Percentiles rank a stretch among this genome's conserved stretches.
Evolutionary conservation across 225 moss, liverwort and hornwort genomes (phyloP).

Genomic region (Neckera pumila): DNA sequence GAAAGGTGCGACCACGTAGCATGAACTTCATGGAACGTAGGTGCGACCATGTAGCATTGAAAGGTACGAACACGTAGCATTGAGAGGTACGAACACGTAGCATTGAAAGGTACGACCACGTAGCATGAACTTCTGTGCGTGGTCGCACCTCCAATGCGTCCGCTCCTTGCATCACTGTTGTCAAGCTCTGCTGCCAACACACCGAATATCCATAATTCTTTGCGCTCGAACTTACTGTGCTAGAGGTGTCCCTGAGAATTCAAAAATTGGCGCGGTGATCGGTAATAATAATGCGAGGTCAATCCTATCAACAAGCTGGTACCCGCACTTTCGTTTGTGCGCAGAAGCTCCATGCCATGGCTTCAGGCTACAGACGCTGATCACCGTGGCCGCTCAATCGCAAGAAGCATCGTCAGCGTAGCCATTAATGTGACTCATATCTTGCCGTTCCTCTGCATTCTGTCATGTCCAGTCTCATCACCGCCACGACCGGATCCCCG

Average conservation of each 20-base stretch:
- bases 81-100: background rate
- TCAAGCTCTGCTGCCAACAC: conserved; percentile 29
- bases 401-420: background rate
- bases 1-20: background rate
- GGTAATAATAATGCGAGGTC: conserved; percentile 31
- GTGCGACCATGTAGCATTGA: too few species aligned
- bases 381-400: background rate
- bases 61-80: background rate
- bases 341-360: background rate
- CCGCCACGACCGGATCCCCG: background rate
- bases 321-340: conserved; percentile 1
- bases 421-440: background rate
- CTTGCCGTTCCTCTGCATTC: background rate
- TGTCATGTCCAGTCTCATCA: background rate
- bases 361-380: background rate
- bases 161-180: background rate
- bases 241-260: conserved; percentile 20
- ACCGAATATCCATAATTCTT: background rate
- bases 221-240: conserved; percentile 13
- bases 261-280: conserved; percentile 23
- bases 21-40: too few species aligned
- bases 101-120: background rate
- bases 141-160: background rate
- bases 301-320: conserved; percentile 1
- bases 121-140: background rate